Conservation (phyloP, 139 green algal genomes). For the Zygnema cylindricum region DNA sequence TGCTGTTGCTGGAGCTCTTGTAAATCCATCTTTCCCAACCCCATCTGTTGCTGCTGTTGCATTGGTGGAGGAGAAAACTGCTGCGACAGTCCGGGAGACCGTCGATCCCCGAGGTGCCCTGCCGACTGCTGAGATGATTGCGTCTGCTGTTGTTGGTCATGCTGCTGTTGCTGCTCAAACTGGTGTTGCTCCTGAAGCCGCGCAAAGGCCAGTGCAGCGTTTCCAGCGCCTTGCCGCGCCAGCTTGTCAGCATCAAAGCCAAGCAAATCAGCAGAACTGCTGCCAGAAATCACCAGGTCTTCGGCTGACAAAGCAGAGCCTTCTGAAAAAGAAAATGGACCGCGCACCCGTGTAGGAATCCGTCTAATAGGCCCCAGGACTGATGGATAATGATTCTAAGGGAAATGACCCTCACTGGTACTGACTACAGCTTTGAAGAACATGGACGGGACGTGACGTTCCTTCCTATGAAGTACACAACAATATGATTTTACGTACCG, state of each 20-base stretch:
- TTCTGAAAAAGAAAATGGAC: not conserved
- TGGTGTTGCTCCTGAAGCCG: slow-evolving; percentile 19
- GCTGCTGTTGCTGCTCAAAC: slow-evolving; percentile 3
- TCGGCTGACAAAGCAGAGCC: not conserved
- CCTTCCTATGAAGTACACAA: no score
- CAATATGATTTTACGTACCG: no score
- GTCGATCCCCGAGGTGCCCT: not conserved
- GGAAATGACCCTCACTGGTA: no score
- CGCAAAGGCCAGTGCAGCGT: not conserved
- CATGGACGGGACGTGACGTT: no score
- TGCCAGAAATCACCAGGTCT: not conserved
- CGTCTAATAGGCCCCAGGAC: not conserved
- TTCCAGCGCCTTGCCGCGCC: not conserved
- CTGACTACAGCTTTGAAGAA: no score
- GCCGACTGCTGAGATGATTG: slow-evolving; percentile 8
- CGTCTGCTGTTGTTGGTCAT: not conserved
- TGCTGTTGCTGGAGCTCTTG: slow-evolving; percentile 23
- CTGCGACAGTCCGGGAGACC: not conserved
- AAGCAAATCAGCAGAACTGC: not conserved
- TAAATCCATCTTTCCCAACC: not conserved
- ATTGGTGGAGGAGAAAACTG: not conserved
- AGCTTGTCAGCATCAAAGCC: not conserved
- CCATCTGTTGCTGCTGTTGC: slow-evolving; percentile 15
- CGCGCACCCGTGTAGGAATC: not conserved
- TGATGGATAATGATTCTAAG: not conserved